Base-by-base conservation (phyloP, 164 flowering plant species). In the Cinnamomum micranthum region DNA sequence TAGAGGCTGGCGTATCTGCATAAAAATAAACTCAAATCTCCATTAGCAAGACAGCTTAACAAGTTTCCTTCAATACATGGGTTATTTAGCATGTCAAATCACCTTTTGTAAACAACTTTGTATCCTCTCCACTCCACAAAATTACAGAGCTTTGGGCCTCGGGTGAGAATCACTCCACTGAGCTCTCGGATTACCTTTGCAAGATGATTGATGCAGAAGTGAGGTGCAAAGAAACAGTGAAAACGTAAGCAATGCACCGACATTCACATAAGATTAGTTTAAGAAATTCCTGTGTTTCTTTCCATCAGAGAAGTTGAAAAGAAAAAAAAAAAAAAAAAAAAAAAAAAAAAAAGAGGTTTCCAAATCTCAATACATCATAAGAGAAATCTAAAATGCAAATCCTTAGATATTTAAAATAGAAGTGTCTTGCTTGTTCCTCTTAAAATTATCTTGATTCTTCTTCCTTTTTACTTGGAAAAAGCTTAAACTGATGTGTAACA, bases 101-200 rank as follows among this genome's bases (percentile, higher is more conserved):
- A 91, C 98, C 98, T 91, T 82, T 92, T 92, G 74, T 94, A 94
- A 47, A 91, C 97, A 83, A 91, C 97, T 79, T 91, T 94, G 77
- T 80, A 82, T 69, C 97, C 98, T 77, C 97, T 87, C 97, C 97
- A 94, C 25, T 94, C 97, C 27, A 94, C 95, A 81, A 94, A 94
- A 79, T 94, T 92, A 78, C 97, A 92, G 65, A 91, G 91, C 82
- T 94, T 94, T 25, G 97, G 98, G 12, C 92, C 97, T 72, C 98
- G 87, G 15, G 79, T 80, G 68, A 94, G 91, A 85, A 94, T 89
- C 47, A 87, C 85, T 25, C 97, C 97, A 80, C 98, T 91, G 31
- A 94, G 92, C 83, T 94, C 98, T 35, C 97, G 91, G 58, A 94
- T 85, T 63, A 89, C 92, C 98, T 92, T 63, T 33, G n/a, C 25